Percentiles rank a stretch among this genome's conserved stretches.
These are phyloP conservation scores for Apiospora kogelbergensis DNA, from an alignment of 2,329 filamentous ascomycete genomes.

Conservation along the genomic window DNA sequence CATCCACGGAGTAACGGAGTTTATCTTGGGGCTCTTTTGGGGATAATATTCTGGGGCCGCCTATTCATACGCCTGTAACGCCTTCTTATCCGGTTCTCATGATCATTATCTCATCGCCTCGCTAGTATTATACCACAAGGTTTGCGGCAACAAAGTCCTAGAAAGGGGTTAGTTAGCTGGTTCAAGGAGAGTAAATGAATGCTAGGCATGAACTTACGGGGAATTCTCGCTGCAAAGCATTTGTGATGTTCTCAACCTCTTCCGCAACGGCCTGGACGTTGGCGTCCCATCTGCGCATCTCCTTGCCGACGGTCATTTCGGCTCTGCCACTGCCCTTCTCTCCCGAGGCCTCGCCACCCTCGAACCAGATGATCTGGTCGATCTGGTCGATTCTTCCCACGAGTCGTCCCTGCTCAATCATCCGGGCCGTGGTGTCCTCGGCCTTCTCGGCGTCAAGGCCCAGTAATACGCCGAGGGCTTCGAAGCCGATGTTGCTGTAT, in stretches of 20 bases:
- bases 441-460: constrained; percentile 78
- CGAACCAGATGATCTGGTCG: constrained; percentile 83
- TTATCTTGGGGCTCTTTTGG: background rate
- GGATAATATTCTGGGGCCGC: background rate
- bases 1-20: constrained; percentile 10
- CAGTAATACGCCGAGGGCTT: constrained; percentile 73
- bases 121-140: constrained; percentile 39
- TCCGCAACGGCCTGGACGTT: constrained; percentile 86
- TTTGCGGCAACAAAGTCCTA: constrained; percentile 59
- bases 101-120: constrained; percentile 8
- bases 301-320: constrained; percentile 62
- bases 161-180: background rate
- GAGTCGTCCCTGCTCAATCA: constrained; percentile 93
- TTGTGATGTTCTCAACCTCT: constrained; percentile 84
- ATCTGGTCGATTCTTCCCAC: constrained; percentile 94
- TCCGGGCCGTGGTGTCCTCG: constrained; percentile 86
- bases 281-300: constrained; percentile 83
- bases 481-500: constrained; percentile 75
- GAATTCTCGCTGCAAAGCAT: constrained; percentile 76
- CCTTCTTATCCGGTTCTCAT: constrained; percentile 10
- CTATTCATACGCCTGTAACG: constrained; percentile 11
- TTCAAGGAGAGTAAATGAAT: constrained; percentile 13
- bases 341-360: constrained; percentile 68
- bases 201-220: constrained; percentile 50
- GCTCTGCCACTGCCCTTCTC: constrained; percentile 68